Base-by-base conservation (phyloP, 495 filamentous ascomycete genomes). In the Peziza echinospora region DNA sequence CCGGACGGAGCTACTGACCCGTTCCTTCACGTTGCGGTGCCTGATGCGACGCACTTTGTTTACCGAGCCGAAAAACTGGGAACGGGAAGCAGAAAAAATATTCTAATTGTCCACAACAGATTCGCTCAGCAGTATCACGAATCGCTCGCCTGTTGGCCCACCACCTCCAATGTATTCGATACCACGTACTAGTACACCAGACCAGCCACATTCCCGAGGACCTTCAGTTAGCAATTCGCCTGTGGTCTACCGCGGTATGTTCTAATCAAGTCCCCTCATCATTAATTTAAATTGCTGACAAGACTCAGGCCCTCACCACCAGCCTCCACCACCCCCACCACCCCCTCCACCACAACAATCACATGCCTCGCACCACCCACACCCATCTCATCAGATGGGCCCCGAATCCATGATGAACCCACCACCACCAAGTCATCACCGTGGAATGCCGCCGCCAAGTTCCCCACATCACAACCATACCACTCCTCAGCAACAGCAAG, bases 361-460 rank as follows among this genome's bases (percentile, higher is more conserved):
- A 11, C 41, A 43, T 43, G 13, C 41, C 22, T 11, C 41, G 11
- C 41, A 43, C 41, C 41, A 43, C 5, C 41, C n/a, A 2, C 41
- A 21, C 17, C 25, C 47, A 30, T 21, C 47, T 7, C 53, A 56
- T 43, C 53, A 56, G 22, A 19, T 37, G 30, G 30, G 30, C 5
- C 41, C 21, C 41, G 21, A 19, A 21, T 43, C 41, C 16, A 19
- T 3, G 16, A 22, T 43, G 16, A 3, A 3, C 5, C 13, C 40
- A 13, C 41, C 16, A n/a, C 25, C 47, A 30, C 21, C 52, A 8
- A 50, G 52, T 16, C 45, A 53, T 42, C 53, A 56, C 17, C 55
- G 56, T 26, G 49, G 49, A 43, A 60, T 60, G 57, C 57, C 56
- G 17, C 51, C 50, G 10, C 53, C 54, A 6, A 56, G 44, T 25